Percentiles rank a stretch among this genome's conserved stretches.
Conservation (phyloP, 306 rosid genomes). For the Malus orientalis region DNA sequence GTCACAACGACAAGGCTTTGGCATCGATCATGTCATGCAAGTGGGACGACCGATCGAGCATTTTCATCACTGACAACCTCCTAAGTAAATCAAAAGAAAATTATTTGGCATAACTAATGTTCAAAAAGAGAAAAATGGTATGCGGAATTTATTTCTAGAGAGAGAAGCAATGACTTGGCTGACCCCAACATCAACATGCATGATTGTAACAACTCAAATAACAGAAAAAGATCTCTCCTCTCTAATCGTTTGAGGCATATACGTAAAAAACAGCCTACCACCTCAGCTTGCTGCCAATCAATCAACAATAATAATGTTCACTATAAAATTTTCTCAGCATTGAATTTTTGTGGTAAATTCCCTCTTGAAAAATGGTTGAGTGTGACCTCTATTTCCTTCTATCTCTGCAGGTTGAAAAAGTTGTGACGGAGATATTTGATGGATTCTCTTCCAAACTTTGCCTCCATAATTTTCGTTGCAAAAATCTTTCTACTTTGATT, state of each 20-base stretch:
- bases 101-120: too few species aligned
- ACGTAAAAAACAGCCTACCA: background rate
- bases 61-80: background rate
- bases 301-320: background rate
- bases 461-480: background rate
- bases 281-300: background rate
- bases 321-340: too few species aligned
- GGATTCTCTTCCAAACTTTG: background rate
- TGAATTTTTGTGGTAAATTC: background rate
- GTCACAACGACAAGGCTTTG: background rate
- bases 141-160: background rate
- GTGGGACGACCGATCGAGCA: background rate
- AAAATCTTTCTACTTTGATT: background rate
- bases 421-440: background rate
- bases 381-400: background rate
- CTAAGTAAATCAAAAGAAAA: too few species aligned
- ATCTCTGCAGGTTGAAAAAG: background rate
- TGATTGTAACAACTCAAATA: background rate
- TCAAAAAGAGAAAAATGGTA: too few species aligned
- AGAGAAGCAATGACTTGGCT: background rate
- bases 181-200: background rate
- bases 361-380: background rate
- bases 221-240: background rate
- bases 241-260: background rate
- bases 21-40: background rate